Evolutionary conservation across 331 rosid species (phyloP).

Genomic region (Prunus yedoensis): DNA sequence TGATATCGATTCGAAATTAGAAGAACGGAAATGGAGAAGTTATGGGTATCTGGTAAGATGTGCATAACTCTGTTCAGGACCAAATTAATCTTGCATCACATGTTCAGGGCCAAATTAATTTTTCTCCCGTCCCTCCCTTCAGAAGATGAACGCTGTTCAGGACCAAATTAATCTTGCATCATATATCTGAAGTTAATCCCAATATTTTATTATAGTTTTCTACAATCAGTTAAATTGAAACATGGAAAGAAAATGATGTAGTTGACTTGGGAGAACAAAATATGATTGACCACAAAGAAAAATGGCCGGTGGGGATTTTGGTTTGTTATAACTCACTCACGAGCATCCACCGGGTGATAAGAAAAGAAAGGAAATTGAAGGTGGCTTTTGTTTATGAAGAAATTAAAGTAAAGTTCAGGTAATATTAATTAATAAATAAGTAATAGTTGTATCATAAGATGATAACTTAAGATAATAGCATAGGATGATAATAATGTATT

Average conservation of each 20-base stretch:
- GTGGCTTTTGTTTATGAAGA: conserved; percentile 9
- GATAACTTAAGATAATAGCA: not conserved
- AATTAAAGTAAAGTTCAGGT: too few species aligned
- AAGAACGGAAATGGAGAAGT: too few species aligned
- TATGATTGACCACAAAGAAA: not conserved
- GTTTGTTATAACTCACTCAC: not conserved
- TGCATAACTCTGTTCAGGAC: too few species aligned
- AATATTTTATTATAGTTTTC: not conserved
- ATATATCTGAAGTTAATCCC: not conserved
- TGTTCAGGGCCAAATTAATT: too few species aligned
- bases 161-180: not conserved
- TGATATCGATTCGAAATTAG: too few species aligned
- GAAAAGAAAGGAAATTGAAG: not conserved
- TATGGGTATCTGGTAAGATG: too few species aligned
- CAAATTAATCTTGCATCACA: too few species aligned
- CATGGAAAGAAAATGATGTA: not conserved
- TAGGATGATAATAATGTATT: not conserved
- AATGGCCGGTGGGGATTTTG: not conserved
- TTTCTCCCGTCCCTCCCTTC: too few species aligned
- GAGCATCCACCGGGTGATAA: not conserved
- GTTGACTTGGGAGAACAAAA: not conserved
- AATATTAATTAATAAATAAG: too few species aligned
- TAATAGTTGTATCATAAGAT: not conserved
- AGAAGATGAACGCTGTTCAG: too few species aligned
- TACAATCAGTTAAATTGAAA: not conserved